phyloP scores from a whole-genome alignment of 2,329 filamentous ascomycete species.

The Gaeumannomyces sp. region DNA sequence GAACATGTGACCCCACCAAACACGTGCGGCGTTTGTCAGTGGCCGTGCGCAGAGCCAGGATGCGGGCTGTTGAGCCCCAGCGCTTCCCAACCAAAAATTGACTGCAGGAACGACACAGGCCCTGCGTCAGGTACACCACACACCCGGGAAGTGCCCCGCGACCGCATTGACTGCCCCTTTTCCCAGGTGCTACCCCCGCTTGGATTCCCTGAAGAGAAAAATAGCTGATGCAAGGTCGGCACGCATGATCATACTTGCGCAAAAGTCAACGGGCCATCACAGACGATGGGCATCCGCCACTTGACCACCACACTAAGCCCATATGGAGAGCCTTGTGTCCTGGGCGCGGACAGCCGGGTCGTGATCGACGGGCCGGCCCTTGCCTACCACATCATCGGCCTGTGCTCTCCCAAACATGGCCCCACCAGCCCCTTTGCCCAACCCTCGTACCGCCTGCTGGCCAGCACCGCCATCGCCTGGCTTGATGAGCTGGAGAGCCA shows the following conservation, averaged over 20 bases:
- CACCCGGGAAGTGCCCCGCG: too few species aligned
- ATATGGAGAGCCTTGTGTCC: constrained; percentile 15
- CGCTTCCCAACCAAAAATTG: too few species aligned
- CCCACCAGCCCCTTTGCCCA: constrained; percentile 17
- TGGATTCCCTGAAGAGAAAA: too few species aligned
- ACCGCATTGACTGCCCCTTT: too few species aligned
- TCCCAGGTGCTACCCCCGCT: too few species aligned
- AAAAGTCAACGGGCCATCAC: neutral
- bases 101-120: too few species aligned
- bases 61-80: too few species aligned
- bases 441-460: constrained; percentile 17
- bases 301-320: constrained; percentile 18
- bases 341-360: constrained; percentile 14
- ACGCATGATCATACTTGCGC: too few species aligned
- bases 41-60: too few species aligned
- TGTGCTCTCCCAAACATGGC: constrained; percentile 12
- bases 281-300: constrained; percentile 21
- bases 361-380: constrained; percentile 23
- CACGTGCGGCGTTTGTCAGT: neutral
- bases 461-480: constrained; percentile 15
- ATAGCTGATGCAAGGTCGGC: neutral
- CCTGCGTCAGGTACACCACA: too few species aligned
- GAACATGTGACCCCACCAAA: constrained; percentile 3
- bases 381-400: constrained; percentile 19
- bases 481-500: constrained; percentile 16